Percentiles rank a stretch among this genome's conserved stretches.
Conservation (phyloP, 1,139 yeast genomes). For the Candida mesenterica region DNA sequence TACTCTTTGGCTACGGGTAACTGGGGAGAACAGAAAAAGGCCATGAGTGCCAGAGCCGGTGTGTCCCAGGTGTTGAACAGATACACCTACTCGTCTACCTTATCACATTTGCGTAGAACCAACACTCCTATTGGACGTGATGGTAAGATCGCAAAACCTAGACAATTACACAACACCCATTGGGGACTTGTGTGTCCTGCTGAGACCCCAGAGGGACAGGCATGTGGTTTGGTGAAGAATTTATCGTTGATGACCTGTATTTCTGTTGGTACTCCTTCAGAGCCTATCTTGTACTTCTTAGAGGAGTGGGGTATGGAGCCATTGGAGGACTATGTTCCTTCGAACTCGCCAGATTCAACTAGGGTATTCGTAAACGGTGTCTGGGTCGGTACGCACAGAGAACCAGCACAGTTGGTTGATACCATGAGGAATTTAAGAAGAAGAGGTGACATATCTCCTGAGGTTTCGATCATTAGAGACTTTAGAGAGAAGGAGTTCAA, state of each 20-base stretch:
- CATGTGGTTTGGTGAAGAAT: constrained; percentile 98
- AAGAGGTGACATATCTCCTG: constrained; percentile 93
- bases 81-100: constrained; percentile 94
- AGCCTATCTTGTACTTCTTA: constrained; percentile 86
- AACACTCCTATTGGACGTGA: constrained; percentile 99
- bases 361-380: constrained; percentile 97
- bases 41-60: constrained; percentile 98
- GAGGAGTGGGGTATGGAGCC: constrained; percentile 99
- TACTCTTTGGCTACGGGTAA: constrained; percentile 98
- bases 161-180: constrained; percentile 98
- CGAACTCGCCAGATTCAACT: constrained; percentile 86
- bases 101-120: constrained; percentile 97
- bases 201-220: constrained; percentile 99
- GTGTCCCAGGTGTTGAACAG: constrained; percentile 98
- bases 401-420: constrained; percentile 85
- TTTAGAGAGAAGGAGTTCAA: constrained; percentile 94
- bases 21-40: constrained; percentile 99
- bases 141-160: constrained; percentile 96
- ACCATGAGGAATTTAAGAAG: constrained; percentile 92
- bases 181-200: constrained; percentile 99
- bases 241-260: constrained; percentile 95
- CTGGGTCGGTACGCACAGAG: constrained; percentile 98
- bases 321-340: constrained; percentile 91
- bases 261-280: constrained; percentile 97
- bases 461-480: constrained; percentile 94